These are phyloP conservation scores for Rhizophagus clarus DNA, from an alignment of 192 early-diverging fungal genomes.

Conservation along the genomic window DNA sequence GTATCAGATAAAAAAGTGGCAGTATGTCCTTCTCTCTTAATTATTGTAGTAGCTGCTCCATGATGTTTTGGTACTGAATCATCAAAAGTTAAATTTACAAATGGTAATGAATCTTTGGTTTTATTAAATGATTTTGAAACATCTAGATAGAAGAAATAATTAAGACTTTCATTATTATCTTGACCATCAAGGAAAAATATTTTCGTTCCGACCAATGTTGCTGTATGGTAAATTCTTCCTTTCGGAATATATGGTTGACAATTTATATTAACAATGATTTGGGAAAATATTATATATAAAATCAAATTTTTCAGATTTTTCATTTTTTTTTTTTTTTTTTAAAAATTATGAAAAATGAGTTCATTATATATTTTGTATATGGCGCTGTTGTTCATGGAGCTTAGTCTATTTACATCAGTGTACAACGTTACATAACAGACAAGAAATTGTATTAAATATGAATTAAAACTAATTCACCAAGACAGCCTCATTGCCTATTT, in stretches of 20 bases:
- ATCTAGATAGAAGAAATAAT: neutral
- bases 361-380: too few species aligned
- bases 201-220: neutral
- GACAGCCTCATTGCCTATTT: too few species aligned
- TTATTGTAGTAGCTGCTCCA: neutral
- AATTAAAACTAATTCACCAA: too few species aligned
- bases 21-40: neutral
- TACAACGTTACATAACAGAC: too few species aligned
- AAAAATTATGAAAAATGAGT: too few species aligned
- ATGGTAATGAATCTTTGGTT: neutral
- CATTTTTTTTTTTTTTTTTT: too few species aligned
- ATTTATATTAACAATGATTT: too few species aligned
- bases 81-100: neutral
- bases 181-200: neutral
- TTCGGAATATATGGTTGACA: neutral
- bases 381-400: too few species aligned
- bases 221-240: neutral
- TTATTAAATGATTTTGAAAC: slow-evolving; percentile 4
- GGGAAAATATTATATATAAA: too few species aligned
- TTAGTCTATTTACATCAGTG: too few species aligned
- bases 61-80: neutral
- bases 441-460: too few species aligned
- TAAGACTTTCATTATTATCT: neutral
- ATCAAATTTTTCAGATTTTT: too few species aligned
- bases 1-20: neutral